These are phyloP conservation scores for Pseudotsuga menziesii DNA, from an alignment of 75 land plant species.

Conservation along the genomic window DNA sequence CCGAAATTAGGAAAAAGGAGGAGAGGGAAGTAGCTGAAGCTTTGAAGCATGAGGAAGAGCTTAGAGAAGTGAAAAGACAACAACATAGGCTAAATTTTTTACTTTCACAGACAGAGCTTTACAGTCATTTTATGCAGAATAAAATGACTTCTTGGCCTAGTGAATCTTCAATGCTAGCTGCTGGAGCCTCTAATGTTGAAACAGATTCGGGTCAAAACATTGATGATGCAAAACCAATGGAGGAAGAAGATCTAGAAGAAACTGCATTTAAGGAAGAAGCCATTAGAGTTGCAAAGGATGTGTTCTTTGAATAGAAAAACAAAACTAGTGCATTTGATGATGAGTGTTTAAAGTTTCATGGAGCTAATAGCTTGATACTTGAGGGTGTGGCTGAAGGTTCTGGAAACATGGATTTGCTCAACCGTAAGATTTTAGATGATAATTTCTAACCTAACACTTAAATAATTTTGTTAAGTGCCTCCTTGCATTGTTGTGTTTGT, in stretches of 20 bases:
- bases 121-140: conserved; percentile 97
- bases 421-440: conserved; percentile 68
- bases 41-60: conserved; percentile 90
- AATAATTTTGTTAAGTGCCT: not conserved
- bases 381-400: conserved; percentile 43
- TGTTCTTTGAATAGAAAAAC: conserved; percentile 55
- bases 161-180: conserved; percentile 18
- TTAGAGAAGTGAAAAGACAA: conserved; percentile 87
- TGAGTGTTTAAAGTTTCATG: conserved; percentile 72
- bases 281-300: conserved; percentile 64
- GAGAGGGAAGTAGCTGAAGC: conserved; percentile 99
- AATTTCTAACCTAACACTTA: not conserved
- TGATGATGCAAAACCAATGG: conserved; percentile 22
- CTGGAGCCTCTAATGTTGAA: conserved; percentile 18
- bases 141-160: conserved; percentile 47
- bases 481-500: not conserved
- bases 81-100: conserved; percentile 92
- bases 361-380: conserved; percentile 27
- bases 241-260: conserved; percentile 84
- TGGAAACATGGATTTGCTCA: conserved; percentile 70
- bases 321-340: conserved; percentile 69
- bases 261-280: conserved; percentile 76
- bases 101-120: conserved; percentile 88
- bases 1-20: conserved; percentile 83
- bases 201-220: conserved; percentile 6